Evolutionary conservation across 352 stramenopile genomes (phyloP).

Genomic region (Phytophthora sojae): DNA sequence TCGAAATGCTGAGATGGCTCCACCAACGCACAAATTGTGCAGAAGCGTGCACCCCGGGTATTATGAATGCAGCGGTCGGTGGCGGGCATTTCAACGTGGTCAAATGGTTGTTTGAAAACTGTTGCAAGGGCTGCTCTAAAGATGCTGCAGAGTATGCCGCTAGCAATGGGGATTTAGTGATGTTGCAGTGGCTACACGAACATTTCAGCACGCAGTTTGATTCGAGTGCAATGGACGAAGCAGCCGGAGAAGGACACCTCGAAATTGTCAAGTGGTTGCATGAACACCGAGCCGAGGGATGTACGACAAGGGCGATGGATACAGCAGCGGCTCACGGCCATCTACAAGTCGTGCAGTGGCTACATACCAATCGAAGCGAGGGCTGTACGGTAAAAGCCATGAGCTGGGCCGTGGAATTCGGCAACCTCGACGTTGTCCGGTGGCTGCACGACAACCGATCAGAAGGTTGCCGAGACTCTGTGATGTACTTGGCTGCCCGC

Average conservation of each 20-base stretch:
- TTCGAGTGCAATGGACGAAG: background rate
- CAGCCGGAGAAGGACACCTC: background rate
- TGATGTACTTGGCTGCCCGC: background rate
- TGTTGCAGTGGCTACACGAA: background rate
- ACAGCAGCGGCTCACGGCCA: background rate
- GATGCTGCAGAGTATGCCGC: background rate
- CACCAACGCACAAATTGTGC: background rate
- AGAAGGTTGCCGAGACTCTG: background rate
- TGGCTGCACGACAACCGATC: background rate
- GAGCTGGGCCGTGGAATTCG: background rate
- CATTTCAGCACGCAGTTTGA: background rate
- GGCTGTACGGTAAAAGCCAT: background rate
- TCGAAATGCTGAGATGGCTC: background rate
- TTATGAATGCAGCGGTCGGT: background rate
- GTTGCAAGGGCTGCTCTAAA: background rate
- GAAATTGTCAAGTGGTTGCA: background rate
- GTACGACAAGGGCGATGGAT: background rate
- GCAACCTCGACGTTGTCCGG: background rate
- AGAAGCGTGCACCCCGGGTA: background rate
- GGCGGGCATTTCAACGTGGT: background rate
- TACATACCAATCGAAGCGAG: background rate
- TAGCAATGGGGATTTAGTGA: background rate
- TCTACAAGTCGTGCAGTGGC: background rate
- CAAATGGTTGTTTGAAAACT: background rate
- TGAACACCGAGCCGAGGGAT: background rate